Percentiles rank a stretch among this genome's conserved stretches.
Conservation (phyloP, 2,329 filamentous ascomycete species). For the Sporothrix curviconia region DNA sequence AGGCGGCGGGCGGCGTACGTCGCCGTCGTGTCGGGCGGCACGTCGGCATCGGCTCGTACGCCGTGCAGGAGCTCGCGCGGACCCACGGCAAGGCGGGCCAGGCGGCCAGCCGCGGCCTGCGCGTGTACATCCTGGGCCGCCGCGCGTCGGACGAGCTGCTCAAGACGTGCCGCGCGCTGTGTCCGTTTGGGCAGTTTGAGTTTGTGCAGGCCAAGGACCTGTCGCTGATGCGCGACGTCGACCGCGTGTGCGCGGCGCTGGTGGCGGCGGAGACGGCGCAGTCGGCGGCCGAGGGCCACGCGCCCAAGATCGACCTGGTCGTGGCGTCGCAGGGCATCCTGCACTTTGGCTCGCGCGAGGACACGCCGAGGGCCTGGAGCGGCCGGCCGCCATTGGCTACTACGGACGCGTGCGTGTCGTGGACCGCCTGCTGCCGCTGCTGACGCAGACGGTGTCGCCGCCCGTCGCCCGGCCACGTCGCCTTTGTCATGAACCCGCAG, state of each 20-base stretch:
- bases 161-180: slow-evolving; percentile 23
- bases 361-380: slow-evolving; percentile 30
- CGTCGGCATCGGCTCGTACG: slow-evolving; percentile 19
- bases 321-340: slow-evolving; percentile 26
- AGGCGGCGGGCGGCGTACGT: slow-evolving; percentile 13
- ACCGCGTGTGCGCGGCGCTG: slow-evolving; percentile 27
- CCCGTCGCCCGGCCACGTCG: slow-evolving; percentile 19
- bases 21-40: slow-evolving; percentile 21
- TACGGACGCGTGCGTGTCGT: slow-evolving; percentile 27
- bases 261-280: slow-evolving; percentile 21
- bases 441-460: slow-evolving; percentile 17
- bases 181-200: slow-evolving; percentile 27
- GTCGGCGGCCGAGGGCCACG: slow-evolving; percentile 2
- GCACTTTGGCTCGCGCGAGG: slow-evolving; percentile 16
- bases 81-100: slow-evolving; percentile 12
- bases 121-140: slow-evolving; percentile 28
- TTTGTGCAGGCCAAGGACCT: slow-evolving; percentile 29
- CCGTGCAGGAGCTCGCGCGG: slow-evolving; percentile 15
- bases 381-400: slow-evolving; percentile 26
- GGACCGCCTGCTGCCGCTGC: slow-evolving; percentile 28
- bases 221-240: slow-evolving; percentile 29
- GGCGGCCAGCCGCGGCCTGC: slow-evolving; percentile 20
- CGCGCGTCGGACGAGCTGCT: slow-evolving; percentile 23
- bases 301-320: slow-evolving; percentile 28
- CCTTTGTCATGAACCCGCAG: slow-evolving; percentile 26